These are phyloP conservation scores for Colletotrichum tropicale DNA, from an alignment of 2,329 filamentous ascomycete genomes.

Conservation along the genomic window DNA sequence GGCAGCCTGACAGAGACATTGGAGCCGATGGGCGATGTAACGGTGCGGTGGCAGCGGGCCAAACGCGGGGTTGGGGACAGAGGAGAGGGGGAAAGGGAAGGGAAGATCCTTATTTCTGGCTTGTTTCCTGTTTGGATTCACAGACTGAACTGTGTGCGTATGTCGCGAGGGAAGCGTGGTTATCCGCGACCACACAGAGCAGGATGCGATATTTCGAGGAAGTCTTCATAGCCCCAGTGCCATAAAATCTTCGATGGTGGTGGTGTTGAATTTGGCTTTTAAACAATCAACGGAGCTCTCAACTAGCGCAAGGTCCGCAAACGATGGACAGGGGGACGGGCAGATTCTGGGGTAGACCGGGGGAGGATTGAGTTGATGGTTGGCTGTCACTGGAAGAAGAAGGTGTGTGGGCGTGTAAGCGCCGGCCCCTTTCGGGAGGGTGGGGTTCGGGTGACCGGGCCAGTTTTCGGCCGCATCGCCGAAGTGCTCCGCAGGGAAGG, in stretches of 20 bases:
- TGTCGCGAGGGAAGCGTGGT: not conserved
- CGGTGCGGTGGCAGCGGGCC: not conserved
- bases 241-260: not conserved
- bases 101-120: not conserved
- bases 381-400: not conserved
- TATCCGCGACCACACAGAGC: not conserved
- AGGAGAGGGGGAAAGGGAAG: not conserved
- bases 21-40: not conserved
- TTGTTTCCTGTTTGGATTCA: not conserved
- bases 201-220: not conserved
- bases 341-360: not conserved
- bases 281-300: not conserved
- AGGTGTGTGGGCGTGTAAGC: not conserved
- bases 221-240: not conserved
- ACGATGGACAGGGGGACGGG: not conserved
- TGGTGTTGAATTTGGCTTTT: not conserved
- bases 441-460: not conserved
- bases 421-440: not conserved
- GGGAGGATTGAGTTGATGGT: not conserved
- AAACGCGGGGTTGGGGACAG: not conserved
- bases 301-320: not conserved
- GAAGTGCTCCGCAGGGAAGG: not conserved
- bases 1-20: not conserved
- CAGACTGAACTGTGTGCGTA: too few species aligned
- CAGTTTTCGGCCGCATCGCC: not conserved